Conservation (phyloP, 1,284 basidiomycete genomes). For the Microbotryum intermedium region DNA sequence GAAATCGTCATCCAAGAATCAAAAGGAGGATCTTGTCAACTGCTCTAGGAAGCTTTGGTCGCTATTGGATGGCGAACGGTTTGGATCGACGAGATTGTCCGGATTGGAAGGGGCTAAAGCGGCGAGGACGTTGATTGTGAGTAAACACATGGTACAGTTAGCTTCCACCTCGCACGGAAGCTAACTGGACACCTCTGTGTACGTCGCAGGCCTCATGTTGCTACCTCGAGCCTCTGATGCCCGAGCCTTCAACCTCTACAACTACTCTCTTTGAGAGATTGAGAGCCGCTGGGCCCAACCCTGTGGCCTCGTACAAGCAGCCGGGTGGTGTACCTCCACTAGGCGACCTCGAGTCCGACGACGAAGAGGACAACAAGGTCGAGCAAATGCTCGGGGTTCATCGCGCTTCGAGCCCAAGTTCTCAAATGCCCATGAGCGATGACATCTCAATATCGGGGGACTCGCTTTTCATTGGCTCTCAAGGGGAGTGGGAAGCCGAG, state of each 20-base stretch:
- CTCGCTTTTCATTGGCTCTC: too few relatives aligned
- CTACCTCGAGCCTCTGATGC: constrained; percentile 12
- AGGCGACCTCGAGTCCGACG: neutral
- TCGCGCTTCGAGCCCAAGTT: too few relatives aligned
- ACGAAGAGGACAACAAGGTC: neutral
- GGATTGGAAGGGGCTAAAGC: constrained; percentile 6
- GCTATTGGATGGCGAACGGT: neutral
- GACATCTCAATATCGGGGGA: too few relatives aligned
- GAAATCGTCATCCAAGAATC: neutral
- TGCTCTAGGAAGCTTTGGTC: constrained; percentile 12
- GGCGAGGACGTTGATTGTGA: constrained; percentile 9
- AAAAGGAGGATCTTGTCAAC: constrained; percentile 18
- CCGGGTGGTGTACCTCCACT: too few relatives aligned
- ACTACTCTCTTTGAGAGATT: neutral
- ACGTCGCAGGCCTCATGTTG: constrained; percentile 16
- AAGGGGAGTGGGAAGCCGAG: too few relatives aligned
- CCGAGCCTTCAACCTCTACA: neutral
- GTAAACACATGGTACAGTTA: neutral
- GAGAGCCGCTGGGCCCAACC: neutral
- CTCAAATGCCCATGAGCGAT: too few relatives aligned
- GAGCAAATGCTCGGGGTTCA: too few relatives aligned
- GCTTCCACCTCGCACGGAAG: neutral
- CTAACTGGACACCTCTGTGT: too few relatives aligned
- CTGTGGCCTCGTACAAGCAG: too few relatives aligned
- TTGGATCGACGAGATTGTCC: neutral